Conservation (phyloP, 2,329 filamentous ascomycete species). For the Pseudogymnoascus sp. region DNA sequence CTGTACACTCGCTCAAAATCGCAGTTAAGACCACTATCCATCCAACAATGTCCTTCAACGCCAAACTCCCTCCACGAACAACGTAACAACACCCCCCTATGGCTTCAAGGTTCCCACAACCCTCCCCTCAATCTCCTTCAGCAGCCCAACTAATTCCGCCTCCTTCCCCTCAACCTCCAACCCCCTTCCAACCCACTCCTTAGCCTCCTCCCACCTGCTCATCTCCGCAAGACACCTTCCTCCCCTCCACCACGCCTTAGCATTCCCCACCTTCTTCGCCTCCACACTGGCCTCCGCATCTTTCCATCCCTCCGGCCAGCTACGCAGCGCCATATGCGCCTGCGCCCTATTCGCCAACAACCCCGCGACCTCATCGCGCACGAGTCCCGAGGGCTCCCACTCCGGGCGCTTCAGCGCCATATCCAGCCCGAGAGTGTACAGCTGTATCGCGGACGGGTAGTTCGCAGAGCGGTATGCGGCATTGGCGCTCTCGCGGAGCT, state of each 20-base stretch:
- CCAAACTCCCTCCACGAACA: not conserved
- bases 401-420: conserved; percentile 76
- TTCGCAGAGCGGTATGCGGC: conserved; percentile 68
- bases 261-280: conserved; percentile 75
- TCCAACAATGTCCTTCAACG: conserved; percentile 5
- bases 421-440: conserved; percentile 79
- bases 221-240: conserved; percentile 85
- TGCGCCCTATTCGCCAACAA: conserved; percentile 84
- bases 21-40: conserved; percentile 4
- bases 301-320: conserved; percentile 77
- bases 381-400: conserved; percentile 81
- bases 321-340: conserved; percentile 72
- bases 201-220: conserved; percentile 75
- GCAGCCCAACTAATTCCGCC: conserved; percentile 51
- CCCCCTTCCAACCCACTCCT: conserved; percentile 65
- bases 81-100: not conserved
- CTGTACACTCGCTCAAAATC: conserved; percentile 7
- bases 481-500: conserved; percentile 86
- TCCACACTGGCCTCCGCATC: conserved; percentile 87
- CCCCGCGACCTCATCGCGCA: conserved; percentile 72
- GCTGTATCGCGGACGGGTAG: conserved; percentile 64
- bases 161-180: conserved; percentile 75
- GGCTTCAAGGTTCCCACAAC: conserved; percentile 16
- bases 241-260: conserved; percentile 89
- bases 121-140: conserved; percentile 52